These are phyloP conservation scores for Porphyra umbilicalis DNA, from an alignment of 31 red algal species.

Conservation along the genomic window DNA sequence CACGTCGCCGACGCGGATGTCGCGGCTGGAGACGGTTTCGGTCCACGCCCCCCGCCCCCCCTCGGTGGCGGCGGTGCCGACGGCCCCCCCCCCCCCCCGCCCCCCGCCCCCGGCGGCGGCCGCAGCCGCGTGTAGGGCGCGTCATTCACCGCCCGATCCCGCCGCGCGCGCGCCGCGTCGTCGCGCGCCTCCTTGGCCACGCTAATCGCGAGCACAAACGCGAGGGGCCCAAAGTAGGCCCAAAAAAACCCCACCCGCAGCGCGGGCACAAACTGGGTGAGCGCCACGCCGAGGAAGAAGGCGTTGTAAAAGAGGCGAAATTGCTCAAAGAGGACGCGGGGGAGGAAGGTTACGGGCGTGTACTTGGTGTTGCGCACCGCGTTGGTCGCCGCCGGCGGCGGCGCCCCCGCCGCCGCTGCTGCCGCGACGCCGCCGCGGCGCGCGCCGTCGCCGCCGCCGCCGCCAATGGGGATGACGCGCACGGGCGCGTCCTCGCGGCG, in stretches of 20 bases:
- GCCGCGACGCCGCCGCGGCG: conserved; percentile 43
- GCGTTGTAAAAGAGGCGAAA: conserved; percentile 98
- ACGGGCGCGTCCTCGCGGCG: background rate
- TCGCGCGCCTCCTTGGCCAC: conserved; percentile 86
- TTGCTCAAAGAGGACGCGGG: conserved; percentile 78
- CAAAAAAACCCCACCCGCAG: conserved; percentile 88
- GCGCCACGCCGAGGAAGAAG: conserved; percentile 86
- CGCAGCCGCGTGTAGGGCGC: conserved; percentile 60
- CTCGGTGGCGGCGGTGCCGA: background rate
- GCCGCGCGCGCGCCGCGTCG: conserved; percentile 65
- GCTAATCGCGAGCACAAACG: conserved; percentile 79
- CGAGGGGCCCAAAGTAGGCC: conserved; percentile 91
- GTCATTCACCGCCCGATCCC: conserved; percentile 67
- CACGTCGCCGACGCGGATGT: conserved; percentile 90
- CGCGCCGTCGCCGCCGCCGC: conserved; percentile 39
- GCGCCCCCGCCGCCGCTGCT: conserved; percentile 20
- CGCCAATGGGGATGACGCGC: conserved; percentile 41
- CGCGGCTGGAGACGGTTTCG: conserved; percentile 37
- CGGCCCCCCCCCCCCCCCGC: background rate
- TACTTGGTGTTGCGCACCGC: conserved; percentile 75
- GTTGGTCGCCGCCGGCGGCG: conserved; percentile 33
- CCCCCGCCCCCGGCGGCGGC: background rate
- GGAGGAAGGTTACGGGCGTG: conserved; percentile 60
- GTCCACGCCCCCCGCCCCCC: background rate
- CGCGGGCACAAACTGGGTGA: conserved; percentile 80